These are phyloP conservation scores for Vinca major DNA, from an alignment of 305 asterid genomes.

Conservation along the genomic window DNA sequence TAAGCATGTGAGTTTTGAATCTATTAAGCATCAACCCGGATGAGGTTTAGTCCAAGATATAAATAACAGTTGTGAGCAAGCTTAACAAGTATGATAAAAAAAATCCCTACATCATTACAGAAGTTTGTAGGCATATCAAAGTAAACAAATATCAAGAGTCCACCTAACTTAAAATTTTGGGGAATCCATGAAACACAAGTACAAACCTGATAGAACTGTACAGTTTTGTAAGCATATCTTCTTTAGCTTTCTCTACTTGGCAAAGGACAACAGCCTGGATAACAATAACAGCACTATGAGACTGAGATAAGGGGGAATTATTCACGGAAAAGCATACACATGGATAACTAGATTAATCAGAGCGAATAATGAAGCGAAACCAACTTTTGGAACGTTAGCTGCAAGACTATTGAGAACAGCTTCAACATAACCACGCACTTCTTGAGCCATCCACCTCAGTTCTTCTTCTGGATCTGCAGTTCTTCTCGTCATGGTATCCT, in stretches of 20 bases:
- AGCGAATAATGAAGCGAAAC: conserved; percentile 6
- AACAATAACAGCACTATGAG: conserved; percentile 14
- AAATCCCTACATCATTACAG: background rate
- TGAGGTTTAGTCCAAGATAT: background rate
- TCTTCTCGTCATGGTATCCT: conserved; percentile 94
- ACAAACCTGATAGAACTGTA: conserved; percentile 82
- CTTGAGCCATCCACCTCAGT: conserved; percentile 99
- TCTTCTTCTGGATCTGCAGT: conserved; percentile 99
- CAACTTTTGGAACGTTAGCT: conserved; percentile 96
- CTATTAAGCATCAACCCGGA: background rate
- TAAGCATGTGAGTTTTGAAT: background rate
- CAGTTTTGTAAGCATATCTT: conserved; percentile 93
- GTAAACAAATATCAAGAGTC: too few relatives aligned
- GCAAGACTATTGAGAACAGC: conserved; percentile 99
- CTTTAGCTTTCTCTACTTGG: conserved; percentile 99
- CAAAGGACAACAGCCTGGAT: conserved; percentile 94
- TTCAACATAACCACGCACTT: conserved; percentile 99
- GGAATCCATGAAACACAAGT: conserved; percentile 7
- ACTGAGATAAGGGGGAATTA: background rate
- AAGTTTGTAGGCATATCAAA: background rate
- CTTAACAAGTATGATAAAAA: background rate
- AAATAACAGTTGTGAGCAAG: background rate
- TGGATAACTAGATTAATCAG: background rate
- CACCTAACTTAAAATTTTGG: background rate
- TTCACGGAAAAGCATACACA: conserved; percentile 4